Base-by-base conservation (phyloP, 768 basidiomycete genomes). In the Serendipita sp. region DNA sequence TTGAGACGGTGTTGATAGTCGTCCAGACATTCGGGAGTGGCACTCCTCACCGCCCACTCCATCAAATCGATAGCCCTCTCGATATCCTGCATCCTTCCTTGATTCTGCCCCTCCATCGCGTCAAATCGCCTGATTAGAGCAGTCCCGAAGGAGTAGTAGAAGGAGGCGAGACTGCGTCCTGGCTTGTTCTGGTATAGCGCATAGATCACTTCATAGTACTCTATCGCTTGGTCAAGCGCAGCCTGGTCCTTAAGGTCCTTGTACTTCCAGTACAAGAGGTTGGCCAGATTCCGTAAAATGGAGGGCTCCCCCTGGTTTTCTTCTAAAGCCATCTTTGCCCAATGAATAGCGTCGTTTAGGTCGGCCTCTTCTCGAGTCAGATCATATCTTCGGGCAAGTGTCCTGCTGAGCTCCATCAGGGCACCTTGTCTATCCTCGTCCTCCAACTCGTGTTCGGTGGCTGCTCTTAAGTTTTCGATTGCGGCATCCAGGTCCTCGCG, bases 81-180 rank as follows among this genome's bases (percentile, higher is more conserved):
- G 33, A 60, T 60, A n/a, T 60, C 55, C n/a, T 60, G 55, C 18
- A 60, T n/a, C 34, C 55, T 27, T 8, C 33, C 33, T n/a, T 31
- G 27, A 10, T 60, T 10, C 27, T 27, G 23, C 4, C 55, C 33
- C 10, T 60, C 55, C 23, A 37, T 34, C 27, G 55, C 55, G n/a
- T 60, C 55, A n/a, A 33, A 60, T 37, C 55, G 55, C 34, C 55
- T 23, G 10, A 60, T 60, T 34, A 60, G 34, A 23, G 55, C 55
- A 11, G 55, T 60, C 10, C 55, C 55, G 34, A 27, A 60, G 23
- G 55, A 60, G 55, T 60, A 60, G 55, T 60, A 60, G 55, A 60
- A 60, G 4, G 55, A 33, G 16, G 55, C 55, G 29, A 60, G 27
- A 60, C 55, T 60, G n/a, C 55, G 55, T n/a, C 55, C 55, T n/a